These are phyloP conservation scores for Dipteronia sinensis DNA, from an alignment of 345 rosid genomes.

Conservation along the genomic window DNA sequence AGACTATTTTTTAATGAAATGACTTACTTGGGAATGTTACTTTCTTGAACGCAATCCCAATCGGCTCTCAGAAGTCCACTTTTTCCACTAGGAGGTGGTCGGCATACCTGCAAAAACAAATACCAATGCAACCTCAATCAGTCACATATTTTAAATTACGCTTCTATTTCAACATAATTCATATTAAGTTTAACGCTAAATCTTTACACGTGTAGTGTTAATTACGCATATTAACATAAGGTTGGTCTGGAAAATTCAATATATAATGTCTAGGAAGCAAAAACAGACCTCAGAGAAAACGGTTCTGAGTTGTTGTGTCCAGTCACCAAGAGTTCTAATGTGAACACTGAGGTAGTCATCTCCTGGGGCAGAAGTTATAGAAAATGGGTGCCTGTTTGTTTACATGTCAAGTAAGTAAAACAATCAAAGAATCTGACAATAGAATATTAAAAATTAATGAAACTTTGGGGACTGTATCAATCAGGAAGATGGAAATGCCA, in stretches of 20 bases:
- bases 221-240: no score
- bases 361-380: slow-evolving; percentile 84
- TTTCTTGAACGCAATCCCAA: slow-evolving; percentile 55
- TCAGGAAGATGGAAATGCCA: background rate
- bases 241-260: no score
- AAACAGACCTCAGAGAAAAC: slow-evolving; percentile 63
- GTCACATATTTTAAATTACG: background rate
- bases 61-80: slow-evolving; percentile 77
- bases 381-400: slow-evolving; percentile 78
- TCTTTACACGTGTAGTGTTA: no score
- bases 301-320: slow-evolving; percentile 73
- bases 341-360: slow-evolving; percentile 78
- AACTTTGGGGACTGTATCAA: background rate
- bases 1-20: background rate
- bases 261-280: no score
- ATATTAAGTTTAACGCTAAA: no score
- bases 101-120: slow-evolving; percentile 52
- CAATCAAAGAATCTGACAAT: background rate
- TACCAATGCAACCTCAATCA: background rate
- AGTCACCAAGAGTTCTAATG: slow-evolving; percentile 75
- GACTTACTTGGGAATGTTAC: slow-evolving; percentile 54
- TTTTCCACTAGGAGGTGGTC: slow-evolving; percentile 53
- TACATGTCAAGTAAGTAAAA: background rate
- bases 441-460: background rate
- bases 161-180: no score